Conservation (phyloP, 306 rosid genomes). For the Inga laurina region DNA sequence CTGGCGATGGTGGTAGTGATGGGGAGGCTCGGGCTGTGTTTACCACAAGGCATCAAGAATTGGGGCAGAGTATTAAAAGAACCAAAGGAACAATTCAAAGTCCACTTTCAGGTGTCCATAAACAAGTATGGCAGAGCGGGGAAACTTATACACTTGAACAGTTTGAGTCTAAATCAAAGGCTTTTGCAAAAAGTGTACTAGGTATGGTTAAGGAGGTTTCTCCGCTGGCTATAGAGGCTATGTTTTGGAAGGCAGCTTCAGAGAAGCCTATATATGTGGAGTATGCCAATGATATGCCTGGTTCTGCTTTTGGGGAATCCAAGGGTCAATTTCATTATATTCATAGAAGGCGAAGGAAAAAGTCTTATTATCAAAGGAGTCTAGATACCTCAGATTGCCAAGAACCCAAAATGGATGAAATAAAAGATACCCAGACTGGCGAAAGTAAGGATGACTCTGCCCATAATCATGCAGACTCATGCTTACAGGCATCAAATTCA, state of each 20-base stretch:
- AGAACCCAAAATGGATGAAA: slow-evolving; percentile 36
- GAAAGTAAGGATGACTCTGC: slow-evolving; percentile 38
- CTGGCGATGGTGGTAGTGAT: slow-evolving; percentile 50
- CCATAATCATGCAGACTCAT: slow-evolving; percentile 32
- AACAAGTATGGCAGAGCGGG: slow-evolving; percentile 99
- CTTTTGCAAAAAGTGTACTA: slow-evolving; percentile 60
- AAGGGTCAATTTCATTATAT: slow-evolving; percentile 65
- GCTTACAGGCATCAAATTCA: slow-evolving; percentile 46
- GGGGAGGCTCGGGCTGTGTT: slow-evolving; percentile 74
- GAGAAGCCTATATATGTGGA: slow-evolving; percentile 92
- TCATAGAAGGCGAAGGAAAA: slow-evolving; percentile 72
- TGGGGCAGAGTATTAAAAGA: slow-evolving; percentile 70
- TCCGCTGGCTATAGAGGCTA: slow-evolving; percentile 73
- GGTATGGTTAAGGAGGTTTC: slow-evolving; percentile 74
- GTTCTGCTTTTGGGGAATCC: slow-evolving; percentile 90
- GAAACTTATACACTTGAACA: slow-evolving; percentile 87
- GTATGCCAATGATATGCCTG: slow-evolving; percentile 98
- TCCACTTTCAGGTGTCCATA: slow-evolving; percentile 56
- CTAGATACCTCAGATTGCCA: slow-evolving; percentile 50
- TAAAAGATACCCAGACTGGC: slow-evolving; percentile 29
- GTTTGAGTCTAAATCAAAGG: slow-evolving; percentile 86
- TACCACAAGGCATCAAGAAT: slow-evolving; percentile 94
- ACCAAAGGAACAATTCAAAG: slow-evolving; percentile 62
- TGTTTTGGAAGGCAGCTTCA: slow-evolving; percentile 95
- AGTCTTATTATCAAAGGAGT: slow-evolving; percentile 69